Base-by-base conservation (phyloP, 768 basidiomycete genomes). In the Mycena alexandri region DNA sequence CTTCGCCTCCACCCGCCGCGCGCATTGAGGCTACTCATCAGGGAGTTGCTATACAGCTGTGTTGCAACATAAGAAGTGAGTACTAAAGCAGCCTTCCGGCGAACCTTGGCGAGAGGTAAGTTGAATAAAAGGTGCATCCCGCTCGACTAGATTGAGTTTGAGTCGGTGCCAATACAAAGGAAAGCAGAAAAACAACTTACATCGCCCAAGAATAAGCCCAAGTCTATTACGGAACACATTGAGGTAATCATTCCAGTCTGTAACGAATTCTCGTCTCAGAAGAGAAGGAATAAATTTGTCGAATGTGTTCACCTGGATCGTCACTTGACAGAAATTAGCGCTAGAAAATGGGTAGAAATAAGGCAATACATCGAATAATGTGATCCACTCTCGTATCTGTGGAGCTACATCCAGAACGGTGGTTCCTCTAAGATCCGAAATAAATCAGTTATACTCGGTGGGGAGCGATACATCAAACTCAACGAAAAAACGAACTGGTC, bases 21-120 rank as follows among this genome's bases (percentile, higher is more conserved):
- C 1, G 80, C 77, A 69, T 81, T 82, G 57, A 82, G 53, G 58
- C 76, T 79, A 19, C 80, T 81, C 78, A 82, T 75, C 24, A 82
- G 69, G 0, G 78, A 78, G 70, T 80, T 81, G 36, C 79, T 79
- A 65, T 81, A 81, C 17, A 81, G 66, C 72, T 62, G 29, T 38
- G 38, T 38, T 14, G 19, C 3, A n/a, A 14, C 19, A 41, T 41
- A 5, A 16, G 14, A 50, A 51, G 10, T 43, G 9, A 36, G 10
- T 3, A 6, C 17, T 5, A 50, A 19, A 48, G 13, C 21, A 41
- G 17, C 6, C 5, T 29, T n/a, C 38, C 9, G 22, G 13, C 33
- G 14, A 54, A 55, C 61, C 46, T 81, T 81, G 16, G 78, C 77
- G 10, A 81, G 75, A 0, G 80, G 78, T 9, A 81, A 56, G 60